Evolutionary conservation across 2,329 filamentous ascomycete genomes (phyloP), one percentile per base, ranked within the genome.

Genomic region (Scorias spongiosa): DNA sequence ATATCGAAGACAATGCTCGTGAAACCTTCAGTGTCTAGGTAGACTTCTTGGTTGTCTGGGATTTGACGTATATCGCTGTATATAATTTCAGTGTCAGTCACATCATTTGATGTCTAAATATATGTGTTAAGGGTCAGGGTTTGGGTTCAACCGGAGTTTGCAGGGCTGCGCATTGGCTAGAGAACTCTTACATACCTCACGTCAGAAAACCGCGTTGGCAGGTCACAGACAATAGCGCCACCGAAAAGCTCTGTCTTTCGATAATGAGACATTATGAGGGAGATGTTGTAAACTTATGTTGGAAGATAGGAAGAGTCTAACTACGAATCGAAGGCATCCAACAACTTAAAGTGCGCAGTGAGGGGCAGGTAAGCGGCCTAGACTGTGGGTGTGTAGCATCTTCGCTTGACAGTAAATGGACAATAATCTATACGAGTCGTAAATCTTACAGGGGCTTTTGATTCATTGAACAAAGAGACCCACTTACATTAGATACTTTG

Each of bases 1-100:
- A 96, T 85, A 56, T 96, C 89, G 63, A 95, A 75, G 54, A 94
- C 88, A 60, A 94, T 79, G 64, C 76, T 87, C 2, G 84, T 85
- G 62, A 88, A 88, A 41, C 86, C 87, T 49, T 82, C 74, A 50
- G 76, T 73, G 60, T 93, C 86, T 57, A 95, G 80, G 67, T 80
- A 94, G 53, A 95, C 82, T 69, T 95, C 89, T 67, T 96, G 88
- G 63, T 93, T 84, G 60, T 89, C 81, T 42, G 83, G 83, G 5
- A 88, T 78, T 64, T 86, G 75, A 50, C 83, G 78, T 53, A 87
- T 72, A 44, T 74, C 73, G 66, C 81, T 85, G 51, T 46, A 39
- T 36, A 12, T 12, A 36, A 5, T 26, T 20, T 11, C 9, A 15
- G 10, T 32, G 9, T 17, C 11, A 41, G 17, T 10, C 34, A 26